Base-by-base conservation (phyloP, 2,329 filamentous ascomycete species). In the Paecilomyces formosus region DNA sequence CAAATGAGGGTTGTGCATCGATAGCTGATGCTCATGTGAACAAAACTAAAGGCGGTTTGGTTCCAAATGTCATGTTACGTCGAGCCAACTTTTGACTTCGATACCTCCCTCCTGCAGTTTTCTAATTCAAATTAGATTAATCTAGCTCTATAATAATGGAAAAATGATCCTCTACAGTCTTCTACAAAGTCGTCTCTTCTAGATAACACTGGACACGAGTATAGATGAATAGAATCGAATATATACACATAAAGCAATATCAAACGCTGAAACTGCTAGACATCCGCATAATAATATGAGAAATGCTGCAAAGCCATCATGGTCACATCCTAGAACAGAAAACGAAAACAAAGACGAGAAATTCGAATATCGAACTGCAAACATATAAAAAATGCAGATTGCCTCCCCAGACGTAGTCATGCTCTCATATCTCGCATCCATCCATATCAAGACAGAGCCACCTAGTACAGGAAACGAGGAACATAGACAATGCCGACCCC, bases 191-290 rank as follows among this genome's bases (percentile, higher is more conserved):
- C 9, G 5, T 39, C 12, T 5, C 3, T 39, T 15, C 35, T 18
- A 8, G 15, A 18, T 13, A 45, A 45, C 18, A 45, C 39, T 45
- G n/a, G 30, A 21, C 9, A 45, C n/a, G 9, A 21, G 28, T n/a
- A 28, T 4, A 33, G 15, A 33, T 21, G 33, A 31, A 31, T 33
- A 60, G 62, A 50, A 57, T 15, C 49, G 61, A 63, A 62, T 63
- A 56, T 64, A 65, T 60, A 64, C 51, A 45, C 58, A 57, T 57
- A 33, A 55, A 35, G 56, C 50, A 56, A 61, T 57, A 18, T 54
- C 57, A 62, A 62, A 63, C 56, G 63, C 64, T 65, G 60, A 55
- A 61, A 62, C 61, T 57, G 63, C 65, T 63, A 45, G 15, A 45
- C 39, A 39, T 39, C 35, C 60, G 61, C 58, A 61, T 55, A 53